Percentiles rank a stretch among this genome's conserved stretches.
These are phyloP conservation scores for Camellia lanceoleosa DNA, from an alignment of 148 eudicot genomes.

Conservation along the genomic window DNA sequence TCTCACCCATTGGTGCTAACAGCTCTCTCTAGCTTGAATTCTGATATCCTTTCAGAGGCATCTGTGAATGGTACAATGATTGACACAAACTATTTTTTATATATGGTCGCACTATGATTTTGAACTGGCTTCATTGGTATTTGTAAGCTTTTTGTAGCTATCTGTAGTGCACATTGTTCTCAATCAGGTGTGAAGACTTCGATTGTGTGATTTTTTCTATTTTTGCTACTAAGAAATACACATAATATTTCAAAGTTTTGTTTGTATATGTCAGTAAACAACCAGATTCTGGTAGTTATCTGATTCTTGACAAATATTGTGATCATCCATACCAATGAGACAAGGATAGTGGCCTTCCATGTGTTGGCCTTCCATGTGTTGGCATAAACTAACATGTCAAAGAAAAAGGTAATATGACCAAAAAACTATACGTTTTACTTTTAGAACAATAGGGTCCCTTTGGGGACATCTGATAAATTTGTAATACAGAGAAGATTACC, in stretches of 20 bases:
- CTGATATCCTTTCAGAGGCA: constrained; percentile 82
- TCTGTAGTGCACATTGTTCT: neutral
- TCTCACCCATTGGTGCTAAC: constrained; percentile 84
- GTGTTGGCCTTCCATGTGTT: neutral
- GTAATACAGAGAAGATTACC: too few species aligned
- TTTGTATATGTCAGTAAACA: neutral
- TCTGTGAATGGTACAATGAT: constrained; percentile 74
- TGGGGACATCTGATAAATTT: too few species aligned
- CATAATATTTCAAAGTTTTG: neutral
- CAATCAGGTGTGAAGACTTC: neutral
- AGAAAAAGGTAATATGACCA: neutral
- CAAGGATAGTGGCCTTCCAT: neutral
- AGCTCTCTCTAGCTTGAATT: constrained; percentile 81
- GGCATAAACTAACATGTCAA: neutral
- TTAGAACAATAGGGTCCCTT: neutral
- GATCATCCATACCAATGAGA: neutral
- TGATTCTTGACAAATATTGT: constrained; percentile 1
- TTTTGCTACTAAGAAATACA: neutral
- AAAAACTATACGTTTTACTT: neutral
- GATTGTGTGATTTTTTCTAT: neutral
- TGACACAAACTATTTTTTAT: neutral
- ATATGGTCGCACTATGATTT: constrained; percentile 7
- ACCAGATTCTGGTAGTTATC: neutral
- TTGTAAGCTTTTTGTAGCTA: neutral
- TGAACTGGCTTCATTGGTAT: neutral